Evolutionary conservation across 2,329 filamentous ascomycete genomes (phyloP), one percentile per base, ranked within the genome.

Genomic region (Fusarium oligoseptatum): DNA sequence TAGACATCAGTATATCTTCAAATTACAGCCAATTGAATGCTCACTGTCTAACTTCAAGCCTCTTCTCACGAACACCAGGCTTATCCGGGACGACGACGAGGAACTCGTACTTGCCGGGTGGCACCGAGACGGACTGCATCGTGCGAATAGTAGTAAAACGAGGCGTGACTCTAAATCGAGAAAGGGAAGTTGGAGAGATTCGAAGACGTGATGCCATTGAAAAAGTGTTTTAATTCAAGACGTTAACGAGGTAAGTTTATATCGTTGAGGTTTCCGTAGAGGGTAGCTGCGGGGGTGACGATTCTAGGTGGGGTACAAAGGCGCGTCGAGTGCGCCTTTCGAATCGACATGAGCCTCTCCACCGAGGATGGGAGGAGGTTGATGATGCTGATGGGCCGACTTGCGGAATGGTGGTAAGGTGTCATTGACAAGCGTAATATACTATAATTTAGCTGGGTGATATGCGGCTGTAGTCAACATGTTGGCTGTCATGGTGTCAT

Each of bases 31-130:
- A 41, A 58, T 10, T 14, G 29, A 36, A 3, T 2, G 10, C 88
- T 77, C 81, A 92, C 90, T 85, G 81, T 72, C 90, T 86, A 55
- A 91, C 87, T 75, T 90, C 88, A 29, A 93, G 83, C 64, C 92
- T 86, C 86, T 92, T 92, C 74, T 87, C 86, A 68, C 88, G 83
- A 22, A 82, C 85, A 45, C 88, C 90, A 2, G 91, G 88, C 81
- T 91, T 89, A 82, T 94, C 92, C 14, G 91, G 92, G 41, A 94
- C 80, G 67, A 94, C 86, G 76, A 92, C 91, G 41, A 95, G 88
- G 86, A 91, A 95, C 82, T 94, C 91, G 70, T 84, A 88, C 79
- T 88, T 88, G 41, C 75, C 77, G 14, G 63, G 55, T 27, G 74
- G 52, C 36, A 76, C 58, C 27, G 81, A 71, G 29, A 78, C 71